Conservation (phyloP, 2,329 filamentous ascomycete genomes). For the Colletotrichum camelliae region DNA sequence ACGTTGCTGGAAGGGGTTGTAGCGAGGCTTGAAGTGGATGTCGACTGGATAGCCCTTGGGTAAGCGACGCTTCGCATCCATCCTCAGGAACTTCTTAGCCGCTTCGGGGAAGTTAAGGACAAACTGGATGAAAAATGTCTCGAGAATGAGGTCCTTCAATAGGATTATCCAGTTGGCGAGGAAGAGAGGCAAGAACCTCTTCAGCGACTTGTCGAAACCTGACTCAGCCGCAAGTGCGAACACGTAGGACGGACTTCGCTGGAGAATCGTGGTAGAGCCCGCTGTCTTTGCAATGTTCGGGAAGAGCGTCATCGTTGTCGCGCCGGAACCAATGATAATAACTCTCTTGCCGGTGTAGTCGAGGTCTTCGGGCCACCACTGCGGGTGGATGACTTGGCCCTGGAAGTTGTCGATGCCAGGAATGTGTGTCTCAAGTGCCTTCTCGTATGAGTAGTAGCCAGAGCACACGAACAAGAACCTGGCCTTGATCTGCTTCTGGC, state of each 20-base stretch:
- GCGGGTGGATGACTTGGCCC: conserved; percentile 70
- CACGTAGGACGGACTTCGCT: conserved; percentile 78
- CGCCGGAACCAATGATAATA: conserved; percentile 77
- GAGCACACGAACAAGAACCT: conserved; percentile 63
- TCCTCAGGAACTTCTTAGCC: conserved; percentile 52
- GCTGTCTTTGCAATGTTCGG: conserved; percentile 72
- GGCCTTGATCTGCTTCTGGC: conserved; percentile 43
- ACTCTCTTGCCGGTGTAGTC: conserved; percentile 72
- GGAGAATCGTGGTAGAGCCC: conserved; percentile 76
- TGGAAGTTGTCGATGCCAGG: conserved; percentile 72
- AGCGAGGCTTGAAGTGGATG: conserved; percentile 68
- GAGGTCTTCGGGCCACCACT: conserved; percentile 77
- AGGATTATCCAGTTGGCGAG: conserved; percentile 53
- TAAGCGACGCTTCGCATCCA: conserved; percentile 51
- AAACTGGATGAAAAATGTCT: conserved; percentile 53
- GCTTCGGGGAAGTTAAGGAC: conserved; percentile 58
- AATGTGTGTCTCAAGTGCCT: conserved; percentile 64
- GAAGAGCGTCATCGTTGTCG: conserved; percentile 79
- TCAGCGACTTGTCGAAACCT: conserved; percentile 39
- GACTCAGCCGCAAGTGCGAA: conserved; percentile 54
- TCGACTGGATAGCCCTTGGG: conserved; percentile 60
- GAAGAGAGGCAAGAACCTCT: conserved; percentile 49
- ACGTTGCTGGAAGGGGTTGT: conserved; percentile 76
- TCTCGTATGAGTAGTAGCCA: conserved; percentile 77
- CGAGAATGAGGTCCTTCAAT: conserved; percentile 51